Evolutionary conservation across 2,329 filamentous ascomycete species (phyloP), one percentile per base, ranked within the genome.

Genomic region (Colletotrichum horii): DNA sequence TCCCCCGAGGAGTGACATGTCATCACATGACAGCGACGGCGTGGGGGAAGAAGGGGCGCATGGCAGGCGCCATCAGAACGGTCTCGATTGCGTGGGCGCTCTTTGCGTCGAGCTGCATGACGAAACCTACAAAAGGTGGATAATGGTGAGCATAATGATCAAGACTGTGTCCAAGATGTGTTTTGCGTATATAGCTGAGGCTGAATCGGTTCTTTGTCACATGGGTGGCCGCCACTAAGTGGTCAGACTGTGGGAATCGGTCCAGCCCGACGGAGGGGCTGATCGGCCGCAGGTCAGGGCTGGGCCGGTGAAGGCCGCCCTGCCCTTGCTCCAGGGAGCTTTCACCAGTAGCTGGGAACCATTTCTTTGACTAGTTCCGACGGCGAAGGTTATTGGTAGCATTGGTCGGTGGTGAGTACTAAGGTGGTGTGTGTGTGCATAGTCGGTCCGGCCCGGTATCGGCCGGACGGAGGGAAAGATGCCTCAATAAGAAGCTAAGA

Each of bases 401-500:
- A 12, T 32, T 26, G 28, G 64, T 64, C 58, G 48, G 30, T 9
- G 8, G 16, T 28, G 2, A n/a, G n/a, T 52, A 52, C 38, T 12
- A n/a, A 48, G 9, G 32, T 32, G 34, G 7, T 36, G n/a, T 32
- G 15, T 71, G 19, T 52, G 43, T 52, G 43, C 34, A 32, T 24
- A 22, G 12, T 22, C 19, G 8, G 19, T 24, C 19, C 43, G 38
- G 70, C 43, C 64, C 34, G 36, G 48, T 72, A 26, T 68, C 22
- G 64, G 72, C 52, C 65, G 34, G n/a, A n/a, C 52, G 55, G 87
- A 8, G 48, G 28, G 55, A 38, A 65, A 52, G 3, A 6, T 74
- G 81, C 78, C 85, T 73, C 38, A 70, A 84, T 72, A 76, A 43
- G 88, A 89, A 66, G 91, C 89, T 83, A 94, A 93, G 56, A 94